phyloP scores from a whole-genome alignment of 2,329 filamentous ascomycete genomes.

The Tolypocladium paradoxum region DNA sequence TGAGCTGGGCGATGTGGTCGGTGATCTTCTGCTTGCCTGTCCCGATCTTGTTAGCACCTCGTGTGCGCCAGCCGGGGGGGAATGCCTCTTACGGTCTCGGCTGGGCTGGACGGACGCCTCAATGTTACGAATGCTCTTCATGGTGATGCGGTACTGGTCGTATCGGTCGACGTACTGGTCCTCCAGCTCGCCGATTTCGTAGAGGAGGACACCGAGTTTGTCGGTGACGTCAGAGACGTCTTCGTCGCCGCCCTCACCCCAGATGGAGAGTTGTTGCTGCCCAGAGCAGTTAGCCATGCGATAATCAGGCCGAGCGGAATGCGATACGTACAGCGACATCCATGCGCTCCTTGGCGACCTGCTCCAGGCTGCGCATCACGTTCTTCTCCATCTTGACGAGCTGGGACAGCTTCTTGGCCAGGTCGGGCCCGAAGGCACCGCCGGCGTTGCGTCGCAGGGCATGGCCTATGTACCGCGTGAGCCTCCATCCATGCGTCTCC shows the following conservation, averaged over 20 bases:
- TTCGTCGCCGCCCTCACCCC: constrained; percentile 92
- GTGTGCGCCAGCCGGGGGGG: neutral
- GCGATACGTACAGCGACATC: constrained; percentile 74
- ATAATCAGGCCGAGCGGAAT: neutral
- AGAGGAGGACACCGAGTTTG: constrained; percentile 94
- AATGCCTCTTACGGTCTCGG: constrained; percentile 67
- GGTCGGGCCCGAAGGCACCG: constrained; percentile 71
- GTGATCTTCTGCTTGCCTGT: constrained; percentile 97
- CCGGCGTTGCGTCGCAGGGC: constrained; percentile 63
- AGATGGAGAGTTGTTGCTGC: constrained; percentile 96
- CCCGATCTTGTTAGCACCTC: neutral
- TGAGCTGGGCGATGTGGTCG: constrained; percentile 95
- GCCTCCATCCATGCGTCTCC: neutral
- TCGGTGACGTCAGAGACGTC: constrained; percentile 98
- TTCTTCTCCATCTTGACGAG: constrained; percentile 99
- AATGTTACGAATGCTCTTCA: constrained; percentile 99
- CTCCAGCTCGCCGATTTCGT: constrained; percentile 96
- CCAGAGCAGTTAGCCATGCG: neutral
- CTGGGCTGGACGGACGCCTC: constrained; percentile 97
- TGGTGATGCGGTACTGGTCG: constrained; percentile 97
- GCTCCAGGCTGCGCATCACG: constrained; percentile 95
- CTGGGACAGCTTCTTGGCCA: constrained; percentile 94
- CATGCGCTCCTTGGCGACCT: constrained; percentile 92
- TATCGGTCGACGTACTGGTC: constrained; percentile 98
- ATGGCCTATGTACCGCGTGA: constrained; percentile 36